Evolutionary conservation across 169 alveolate genomes (phyloP), one percentile per base, ranked within the genome.

Genomic region (Amoebophrya sp.): DNA sequence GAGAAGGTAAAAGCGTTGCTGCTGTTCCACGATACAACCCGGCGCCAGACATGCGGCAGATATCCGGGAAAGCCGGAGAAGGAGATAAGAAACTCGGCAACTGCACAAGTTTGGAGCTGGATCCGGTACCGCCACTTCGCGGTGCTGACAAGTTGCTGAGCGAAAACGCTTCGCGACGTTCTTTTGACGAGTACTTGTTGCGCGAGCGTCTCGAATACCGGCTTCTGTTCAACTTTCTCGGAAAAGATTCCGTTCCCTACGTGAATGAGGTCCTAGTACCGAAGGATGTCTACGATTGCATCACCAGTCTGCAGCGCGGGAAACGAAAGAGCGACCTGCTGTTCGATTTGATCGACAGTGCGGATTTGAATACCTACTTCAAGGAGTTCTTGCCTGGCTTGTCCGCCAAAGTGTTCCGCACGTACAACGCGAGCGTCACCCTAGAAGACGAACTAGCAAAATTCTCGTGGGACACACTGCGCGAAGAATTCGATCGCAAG

Each of bases 361-460:
- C 96, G 34, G 96, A 96, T 91, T 94, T 98, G 92, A 98, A 98
- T 96, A 99, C 98, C 65, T 98, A 98, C 94, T 96, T 99, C 93
- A 98, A 98, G 95, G 98, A 96, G 89, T 95, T 98, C 93, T 98
- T 99, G 99, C 98, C 97, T 29, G 99, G 98, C 53, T 95, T 99
- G 78, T 96, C 99, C 33, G 99, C 99, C 0, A 99, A 99, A 96
- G 99, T 99, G 29, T 99, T 99, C 94, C 98, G 99, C 94, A 99
- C 99, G 38, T 99, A 98, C 95, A 99, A 99, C 95, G 99, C 99
- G 41, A 98, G 99, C 41, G 96, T 97, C 91, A 98, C 99, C 12
- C 95, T 99, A 83, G 97, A 99, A 95, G 95, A 96, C 89, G 97
- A 97, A 94, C 95, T 99, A 90, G 96, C 93, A 55, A 96, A 96